Percentiles rank a stretch among this genome's conserved stretches.
Evolutionary conservation across 106 monocot species (phyloP).

Genomic region (Xerophyta viscosa): DNA sequence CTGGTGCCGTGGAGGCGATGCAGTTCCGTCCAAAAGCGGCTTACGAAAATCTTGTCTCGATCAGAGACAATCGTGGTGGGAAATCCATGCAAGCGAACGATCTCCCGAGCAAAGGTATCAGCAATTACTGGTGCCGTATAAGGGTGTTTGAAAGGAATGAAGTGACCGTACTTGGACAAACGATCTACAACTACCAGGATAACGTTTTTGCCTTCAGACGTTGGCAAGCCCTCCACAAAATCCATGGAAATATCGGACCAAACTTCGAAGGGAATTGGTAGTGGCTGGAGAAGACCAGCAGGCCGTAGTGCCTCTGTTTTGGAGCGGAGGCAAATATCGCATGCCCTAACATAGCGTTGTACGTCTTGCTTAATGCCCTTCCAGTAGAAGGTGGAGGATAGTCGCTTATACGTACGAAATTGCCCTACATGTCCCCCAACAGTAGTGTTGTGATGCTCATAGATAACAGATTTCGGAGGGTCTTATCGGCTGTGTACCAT

Average conservation of each 20-base stretch:
- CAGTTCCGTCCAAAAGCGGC: neutral
- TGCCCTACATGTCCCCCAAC: neutral
- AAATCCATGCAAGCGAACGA: neutral
- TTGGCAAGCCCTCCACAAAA: neutral
- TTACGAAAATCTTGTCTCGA: neutral
- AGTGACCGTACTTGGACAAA: neutral
- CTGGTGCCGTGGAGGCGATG: neutral
- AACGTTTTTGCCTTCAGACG: neutral
- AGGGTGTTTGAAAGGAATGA: neutral
- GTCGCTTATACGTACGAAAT: neutral
- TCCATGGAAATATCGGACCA: constrained; percentile 10
- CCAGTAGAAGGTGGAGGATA: neutral
- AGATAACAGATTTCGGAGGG: neutral
- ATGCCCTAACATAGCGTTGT: neutral
- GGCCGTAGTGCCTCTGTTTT: neutral
- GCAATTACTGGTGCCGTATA: neutral
- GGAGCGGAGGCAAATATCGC: neutral
- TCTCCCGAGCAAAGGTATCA: neutral
- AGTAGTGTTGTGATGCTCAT: neutral
- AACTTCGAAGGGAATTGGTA: neutral
- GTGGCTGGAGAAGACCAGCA: neutral
- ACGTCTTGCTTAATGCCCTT: neutral
- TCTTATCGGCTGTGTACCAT: neutral
- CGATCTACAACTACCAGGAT: constrained; percentile 3
- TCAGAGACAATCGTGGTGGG: neutral